Base-by-base conservation (phyloP, 371 early-diverging fungal genomes). In the Syncephalastrum monosporum region DNA sequence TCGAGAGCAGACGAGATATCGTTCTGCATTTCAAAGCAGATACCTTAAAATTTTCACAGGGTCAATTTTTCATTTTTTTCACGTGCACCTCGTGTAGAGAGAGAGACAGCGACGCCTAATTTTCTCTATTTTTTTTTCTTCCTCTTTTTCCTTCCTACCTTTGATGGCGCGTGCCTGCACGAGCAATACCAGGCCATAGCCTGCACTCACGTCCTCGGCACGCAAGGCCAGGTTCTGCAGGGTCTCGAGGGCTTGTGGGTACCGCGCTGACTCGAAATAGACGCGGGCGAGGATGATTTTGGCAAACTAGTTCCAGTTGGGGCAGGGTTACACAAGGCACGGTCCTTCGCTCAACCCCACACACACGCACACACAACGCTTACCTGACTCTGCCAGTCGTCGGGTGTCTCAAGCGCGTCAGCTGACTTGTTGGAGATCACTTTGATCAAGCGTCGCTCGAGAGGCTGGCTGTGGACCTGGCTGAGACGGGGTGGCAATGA, bases 111-210 rank as follows among this genome's bases (percentile, higher is more conserved):
- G 13, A 33, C 13, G 7, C 10, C 17, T 53, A 38, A 27, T 16
- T 5, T 17, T 51, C 48, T 24, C 46, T 53, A 27, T 16, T 5
- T 17, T 51, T 49, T 24, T 42, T 53, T 23, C 27, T 5, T 47
- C 4, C 23, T 19, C 14, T 33, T 43, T 41, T 46, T 19, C 24
- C 29, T 53, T 43, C 47, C 4, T 44, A 64, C 84, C 86, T 61
- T 82, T 83, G 45, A 83, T 70, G 0, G 74, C 71, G 42, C 81
- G 60, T 29, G 81, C 79, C 50, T 75, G 78, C 4, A 77, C 67
- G 6, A 82, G 55, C 23, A 83, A 60, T 19, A 75, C 75, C 56
- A 85, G 69, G 17, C 76, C 79, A 63, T 85, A 83, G 25, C 86
- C 86, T 1, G 70, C 43, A 1, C 59, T 45, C 12, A 69, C 77